These are phyloP conservation scores for Colletotrichum liaoningense DNA, from an alignment of 2,329 filamentous ascomycete genomes.

Conservation along the genomic window DNA sequence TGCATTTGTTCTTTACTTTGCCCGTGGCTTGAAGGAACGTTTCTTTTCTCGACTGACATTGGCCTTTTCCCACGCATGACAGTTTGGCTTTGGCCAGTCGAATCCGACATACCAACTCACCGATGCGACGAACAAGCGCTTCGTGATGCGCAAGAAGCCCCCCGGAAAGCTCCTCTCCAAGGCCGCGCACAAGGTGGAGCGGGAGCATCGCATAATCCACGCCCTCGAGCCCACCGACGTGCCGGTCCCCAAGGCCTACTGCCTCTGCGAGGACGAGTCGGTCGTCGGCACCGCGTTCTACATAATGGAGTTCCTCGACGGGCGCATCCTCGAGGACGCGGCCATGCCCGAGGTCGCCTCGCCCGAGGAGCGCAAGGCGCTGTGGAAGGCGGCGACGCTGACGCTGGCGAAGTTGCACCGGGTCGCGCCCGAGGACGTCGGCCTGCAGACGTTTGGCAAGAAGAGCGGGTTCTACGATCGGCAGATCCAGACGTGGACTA, in stretches of 20 bases:
- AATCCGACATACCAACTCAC: slow-evolving; percentile 97
- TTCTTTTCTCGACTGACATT: not conserved
- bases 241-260: slow-evolving; percentile 85
- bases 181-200: slow-evolving; percentile 95
- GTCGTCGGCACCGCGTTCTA: slow-evolving; percentile 95
- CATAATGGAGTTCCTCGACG: slow-evolving; percentile 95
- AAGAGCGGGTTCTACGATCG: slow-evolving; percentile 83
- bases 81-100: slow-evolving; percentile 98
- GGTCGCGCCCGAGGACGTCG: slow-evolving; percentile 74
- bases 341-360: slow-evolving; percentile 77
- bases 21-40: not conserved
- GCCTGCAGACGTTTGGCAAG: slow-evolving; percentile 80
- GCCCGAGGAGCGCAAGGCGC: slow-evolving; percentile 75
- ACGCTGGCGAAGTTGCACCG: slow-evolving; percentile 89
- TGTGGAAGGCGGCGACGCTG: slow-evolving; percentile 88
- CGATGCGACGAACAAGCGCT: slow-evolving; percentile 74
- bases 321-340: slow-evolving; percentile 92
- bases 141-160: slow-evolving; percentile 97
- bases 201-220: slow-evolving; percentile 91
- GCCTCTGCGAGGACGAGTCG: slow-evolving; percentile 83
- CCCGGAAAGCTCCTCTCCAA: slow-evolving; percentile 93
- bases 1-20: not conserved
- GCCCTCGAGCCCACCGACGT: slow-evolving; percentile 84
- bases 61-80: not conserved
- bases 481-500: slow-evolving; percentile 85